Evolutionary conservation across 805 yeast species (phyloP).

Genomic region (Schwanniomyces sp.): DNA sequence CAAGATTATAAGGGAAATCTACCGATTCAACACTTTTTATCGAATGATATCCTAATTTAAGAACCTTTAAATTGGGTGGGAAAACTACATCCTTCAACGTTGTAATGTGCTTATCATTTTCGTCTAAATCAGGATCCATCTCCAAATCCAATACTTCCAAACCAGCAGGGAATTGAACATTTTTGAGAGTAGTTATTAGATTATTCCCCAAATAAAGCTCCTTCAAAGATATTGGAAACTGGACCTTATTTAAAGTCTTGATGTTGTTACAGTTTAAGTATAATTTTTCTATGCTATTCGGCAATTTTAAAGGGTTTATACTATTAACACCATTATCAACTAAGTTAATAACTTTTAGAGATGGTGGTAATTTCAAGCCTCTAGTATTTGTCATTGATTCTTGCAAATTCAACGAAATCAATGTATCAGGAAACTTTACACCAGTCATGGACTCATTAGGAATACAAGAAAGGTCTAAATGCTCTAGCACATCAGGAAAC

Average conservation of each 20-base stretch:
- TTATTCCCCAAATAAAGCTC: constrained; percentile 43
- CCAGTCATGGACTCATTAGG: constrained; percentile 50
- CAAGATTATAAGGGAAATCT: constrained; percentile 37
- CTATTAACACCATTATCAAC: constrained; percentile 44
- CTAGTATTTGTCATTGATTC: constrained; percentile 46
- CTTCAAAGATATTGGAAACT: constrained; percentile 33
- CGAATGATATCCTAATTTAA: constrained; percentile 39
- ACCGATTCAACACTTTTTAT: constrained; percentile 37
- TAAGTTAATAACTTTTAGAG: constrained; percentile 28
- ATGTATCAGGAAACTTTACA: constrained; percentile 43
- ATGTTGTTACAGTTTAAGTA: constrained; percentile 41
- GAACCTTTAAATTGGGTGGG: constrained; percentile 33
- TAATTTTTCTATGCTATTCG: constrained; percentile 38
- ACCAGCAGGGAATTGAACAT: constrained; percentile 38
- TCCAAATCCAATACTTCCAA: constrained; percentile 41
- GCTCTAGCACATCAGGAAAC: constrained; percentile 37
- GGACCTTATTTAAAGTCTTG: constrained; percentile 44
- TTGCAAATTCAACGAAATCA: constrained; percentile 36
- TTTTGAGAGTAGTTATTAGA: constrained; percentile 43
- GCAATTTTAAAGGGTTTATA: constrained; percentile 44
- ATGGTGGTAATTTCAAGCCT: constrained; percentile 40
- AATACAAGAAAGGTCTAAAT: constrained; percentile 40
- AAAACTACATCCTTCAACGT: constrained; percentile 41
- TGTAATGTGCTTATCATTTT: constrained; percentile 41
- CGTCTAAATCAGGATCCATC: constrained; percentile 41